A percentile compares a stretch with the other conserved stretches of the same genome.
phyloP scores from a whole-genome alignment of 2,329 filamentous ascomycete genomes.

The Nemania serpens region DNA sequence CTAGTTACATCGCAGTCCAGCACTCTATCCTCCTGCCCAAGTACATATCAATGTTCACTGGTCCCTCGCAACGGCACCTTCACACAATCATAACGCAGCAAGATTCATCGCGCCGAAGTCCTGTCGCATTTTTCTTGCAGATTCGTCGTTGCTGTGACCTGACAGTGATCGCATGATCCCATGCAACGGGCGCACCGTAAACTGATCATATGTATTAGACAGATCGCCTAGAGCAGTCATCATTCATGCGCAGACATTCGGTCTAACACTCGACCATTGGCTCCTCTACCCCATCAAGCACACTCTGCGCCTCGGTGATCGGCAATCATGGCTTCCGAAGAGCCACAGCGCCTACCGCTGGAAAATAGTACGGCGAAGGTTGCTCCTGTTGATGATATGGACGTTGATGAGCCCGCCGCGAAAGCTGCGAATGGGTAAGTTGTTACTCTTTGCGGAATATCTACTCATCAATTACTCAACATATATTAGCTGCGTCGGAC shows the following conservation, averaged over 20 bases:
- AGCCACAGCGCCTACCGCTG: conserved; percentile 35
- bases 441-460: conserved; percentile 14
- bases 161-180: background rate
- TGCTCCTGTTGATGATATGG: conserved; percentile 47
- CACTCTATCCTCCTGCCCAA: background rate
- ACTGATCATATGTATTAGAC: conserved; percentile 4
- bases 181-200: background rate
- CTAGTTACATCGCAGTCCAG: background rate
- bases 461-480: conserved; percentile 6
- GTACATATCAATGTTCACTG: background rate
- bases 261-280: conserved; percentile 4
- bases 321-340: conserved; percentile 43
- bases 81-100: background rate
- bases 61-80: background rate
- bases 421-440: conserved; percentile 62
- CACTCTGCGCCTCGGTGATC: conserved; percentile 28
- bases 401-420: conserved; percentile 50
- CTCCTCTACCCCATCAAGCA: conserved; percentile 12
- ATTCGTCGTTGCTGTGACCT: background rate
- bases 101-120: too few relatives aligned
- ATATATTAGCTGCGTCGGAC: conserved; percentile 29
- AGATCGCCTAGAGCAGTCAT: background rate
- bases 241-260: conserved; percentile 18
- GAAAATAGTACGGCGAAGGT: conserved; percentile 32
- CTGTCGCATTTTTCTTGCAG: too few relatives aligned